Percentiles rank a stretch among this genome's conserved stretches.
Conservation (phyloP, 1,139 yeast genomes). For the Protomyces lactucae-debilis region DNA sequence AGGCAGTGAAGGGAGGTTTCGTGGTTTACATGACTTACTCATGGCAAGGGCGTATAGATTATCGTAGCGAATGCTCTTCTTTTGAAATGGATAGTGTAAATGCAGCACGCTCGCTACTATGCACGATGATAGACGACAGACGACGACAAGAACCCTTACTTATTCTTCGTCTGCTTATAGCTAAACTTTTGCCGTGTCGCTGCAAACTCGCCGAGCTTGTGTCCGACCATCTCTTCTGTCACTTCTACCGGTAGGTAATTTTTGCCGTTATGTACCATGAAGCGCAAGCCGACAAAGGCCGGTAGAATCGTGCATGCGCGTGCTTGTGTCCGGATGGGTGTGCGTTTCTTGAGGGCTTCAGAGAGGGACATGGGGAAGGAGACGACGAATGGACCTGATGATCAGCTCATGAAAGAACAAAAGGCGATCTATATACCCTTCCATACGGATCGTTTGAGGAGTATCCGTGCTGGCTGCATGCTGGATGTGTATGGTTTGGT, state of each 20-base stretch:
- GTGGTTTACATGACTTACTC: neutral
- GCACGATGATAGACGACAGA: too few species aligned
- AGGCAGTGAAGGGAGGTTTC: neutral
- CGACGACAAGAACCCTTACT: neutral
- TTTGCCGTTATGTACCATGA: slow-evolving; percentile 93
- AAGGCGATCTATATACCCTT: slow-evolving; percentile 45
- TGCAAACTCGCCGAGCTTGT: slow-evolving; percentile 90
- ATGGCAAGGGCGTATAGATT: neutral
- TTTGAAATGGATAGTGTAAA: too few species aligned
- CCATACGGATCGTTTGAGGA: slow-evolving; percentile 70
- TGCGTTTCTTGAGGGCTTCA: slow-evolving; percentile 71
- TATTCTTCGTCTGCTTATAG: slow-evolving; percentile 25
- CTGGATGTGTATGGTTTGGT: neutral
- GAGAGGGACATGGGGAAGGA: slow-evolving; percentile 70
- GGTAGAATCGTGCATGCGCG: slow-evolving; percentile 91
- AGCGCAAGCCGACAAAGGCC: slow-evolving; percentile 74
- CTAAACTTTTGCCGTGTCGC: slow-evolving; percentile 58
- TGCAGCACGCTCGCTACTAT: too few species aligned
- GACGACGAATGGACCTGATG: slow-evolving; percentile 79
- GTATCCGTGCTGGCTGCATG: slow-evolving; percentile 56
- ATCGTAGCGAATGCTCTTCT: neutral
- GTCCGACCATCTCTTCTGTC: slow-evolving; percentile 96
- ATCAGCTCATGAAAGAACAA: slow-evolving; percentile 26
- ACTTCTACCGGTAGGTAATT: slow-evolving; percentile 85
- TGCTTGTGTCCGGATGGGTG: slow-evolving; percentile 91